Evolutionary conservation across 306 rosid species (phyloP).

Genomic region (Begonia peltatifolia): DNA sequence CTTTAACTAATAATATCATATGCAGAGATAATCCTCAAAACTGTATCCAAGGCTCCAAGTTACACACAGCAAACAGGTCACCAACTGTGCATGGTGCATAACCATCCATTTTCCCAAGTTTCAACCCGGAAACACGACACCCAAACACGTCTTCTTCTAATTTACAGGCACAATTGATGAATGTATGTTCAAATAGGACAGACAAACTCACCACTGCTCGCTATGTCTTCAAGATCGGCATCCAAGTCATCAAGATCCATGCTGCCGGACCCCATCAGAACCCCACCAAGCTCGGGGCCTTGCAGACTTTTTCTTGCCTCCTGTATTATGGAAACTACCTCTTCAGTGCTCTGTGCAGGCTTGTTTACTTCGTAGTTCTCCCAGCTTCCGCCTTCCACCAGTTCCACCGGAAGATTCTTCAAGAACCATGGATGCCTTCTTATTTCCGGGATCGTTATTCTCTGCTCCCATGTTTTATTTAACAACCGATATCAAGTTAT

Average conservation of each 20-base stretch:
- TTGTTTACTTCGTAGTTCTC: conserved; percentile 38
- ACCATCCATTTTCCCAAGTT: too few species aligned
- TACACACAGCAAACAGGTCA: too few species aligned
- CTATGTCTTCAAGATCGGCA: conserved; percentile 45
- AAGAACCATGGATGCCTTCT: conserved; percentile 69
- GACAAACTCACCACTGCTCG: conserved; percentile 52
- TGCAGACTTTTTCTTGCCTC: conserved; percentile 43
- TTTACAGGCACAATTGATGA: too few species aligned
- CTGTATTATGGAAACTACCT: conserved; percentile 48
- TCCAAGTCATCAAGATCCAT: conserved; percentile 75
- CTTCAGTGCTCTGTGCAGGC: conserved; percentile 53
- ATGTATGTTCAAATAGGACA: conserved; percentile 19
- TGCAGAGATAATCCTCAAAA: too few species aligned
- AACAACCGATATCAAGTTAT: not conserved
- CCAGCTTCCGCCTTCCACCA: conserved; percentile 64
- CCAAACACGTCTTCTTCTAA: too few species aligned
- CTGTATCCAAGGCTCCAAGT: too few species aligned
- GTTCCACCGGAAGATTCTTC: conserved; percentile 54
- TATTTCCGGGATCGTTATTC: conserved; percentile 56
- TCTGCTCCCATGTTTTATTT: conserved; percentile 22
- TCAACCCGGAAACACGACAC: too few species aligned
- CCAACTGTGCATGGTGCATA: too few species aligned
- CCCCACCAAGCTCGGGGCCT: conserved; percentile 18
- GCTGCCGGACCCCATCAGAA: conserved; percentile 25
- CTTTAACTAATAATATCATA: too few species aligned